Conservation (phyloP, 805 yeast species). For the Wilhelminamyces savonicus region DNA sequence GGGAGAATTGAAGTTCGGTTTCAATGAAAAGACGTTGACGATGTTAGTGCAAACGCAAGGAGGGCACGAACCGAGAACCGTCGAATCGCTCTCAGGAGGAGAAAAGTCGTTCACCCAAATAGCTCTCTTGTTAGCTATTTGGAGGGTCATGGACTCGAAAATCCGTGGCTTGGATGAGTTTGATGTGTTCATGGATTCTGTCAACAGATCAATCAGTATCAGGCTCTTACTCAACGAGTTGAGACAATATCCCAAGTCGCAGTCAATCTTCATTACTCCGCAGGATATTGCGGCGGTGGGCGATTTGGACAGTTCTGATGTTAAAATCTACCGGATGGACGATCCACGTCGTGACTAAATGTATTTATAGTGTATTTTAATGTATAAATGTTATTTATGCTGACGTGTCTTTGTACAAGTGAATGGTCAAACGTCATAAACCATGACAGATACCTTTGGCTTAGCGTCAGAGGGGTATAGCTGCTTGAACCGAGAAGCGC, state of each 20-base stretch:
- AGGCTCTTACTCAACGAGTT: constrained; percentile 66
- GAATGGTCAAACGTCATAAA: too few relatives aligned
- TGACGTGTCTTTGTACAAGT: too few relatives aligned
- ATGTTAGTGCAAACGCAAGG: constrained; percentile 58
- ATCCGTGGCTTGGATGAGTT: constrained; percentile 92
- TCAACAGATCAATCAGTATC: constrained; percentile 77
- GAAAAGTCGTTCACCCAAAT: constrained; percentile 93
- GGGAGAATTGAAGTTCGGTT: constrained; percentile 67
- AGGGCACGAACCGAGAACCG: constrained; percentile 55
- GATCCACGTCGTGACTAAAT: constrained; percentile 24
- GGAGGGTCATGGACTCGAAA: constrained; percentile 88
- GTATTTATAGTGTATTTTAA: neutral
- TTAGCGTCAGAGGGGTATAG: too few relatives aligned
- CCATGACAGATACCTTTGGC: too few relatives aligned
- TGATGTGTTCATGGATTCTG: constrained; percentile 96
- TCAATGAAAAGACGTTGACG: constrained; percentile 41
- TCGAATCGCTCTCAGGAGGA: constrained; percentile 90
- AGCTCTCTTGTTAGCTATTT: constrained; percentile 78
- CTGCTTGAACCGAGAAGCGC: too few relatives aligned
- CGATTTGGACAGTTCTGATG: constrained; percentile 46
- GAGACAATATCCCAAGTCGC: constrained; percentile 58
- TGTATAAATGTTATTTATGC: too few relatives aligned
- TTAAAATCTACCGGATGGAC: constrained; percentile 57
- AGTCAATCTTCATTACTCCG: constrained; percentile 90
- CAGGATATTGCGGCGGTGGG: constrained; percentile 76